phyloP scores from a whole-genome alignment of 169 alveolate genomes.

The Plasmodium billcollinsi region DNA sequence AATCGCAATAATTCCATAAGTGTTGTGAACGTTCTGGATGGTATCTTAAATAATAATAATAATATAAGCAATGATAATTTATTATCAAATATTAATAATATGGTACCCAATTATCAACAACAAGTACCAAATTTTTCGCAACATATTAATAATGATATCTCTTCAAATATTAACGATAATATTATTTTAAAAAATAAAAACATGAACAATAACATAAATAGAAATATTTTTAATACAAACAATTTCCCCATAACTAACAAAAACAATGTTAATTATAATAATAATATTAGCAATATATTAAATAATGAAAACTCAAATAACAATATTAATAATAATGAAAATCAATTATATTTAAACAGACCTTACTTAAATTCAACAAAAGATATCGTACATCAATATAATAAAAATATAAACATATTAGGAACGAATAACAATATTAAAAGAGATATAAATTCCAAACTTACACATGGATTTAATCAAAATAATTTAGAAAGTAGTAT shows the following conservation, averaged over 20 bases:
- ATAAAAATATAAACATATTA: slow-evolving; percentile 10
- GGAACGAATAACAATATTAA: slow-evolving; percentile 13
- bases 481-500: slow-evolving; percentile 22
- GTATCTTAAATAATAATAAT: slow-evolving; percentile 12
- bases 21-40: slow-evolving; percentile 11
- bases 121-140: neutral
- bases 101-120: slow-evolving; percentile 38
- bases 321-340: neutral
- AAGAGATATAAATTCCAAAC: slow-evolving; percentile 4
- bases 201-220: slow-evolving; percentile 18
- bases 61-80: slow-evolving; percentile 43
- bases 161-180: slow-evolving; percentile 14
- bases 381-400: neutral
- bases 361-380: slow-evolving; percentile 14
- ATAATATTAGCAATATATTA: neutral
- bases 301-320: slow-evolving; percentile 23
- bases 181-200: slow-evolving; percentile 32
- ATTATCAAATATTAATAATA: slow-evolving; percentile 26
- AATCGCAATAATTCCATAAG: neutral
- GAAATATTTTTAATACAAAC: slow-evolving; percentile 7
- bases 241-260: slow-evolving; percentile 15
- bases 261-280: slow-evolving; percentile 13
- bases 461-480: neutral
- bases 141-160: neutral
- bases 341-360: slow-evolving; percentile 18